A percentile compares a stretch with the other conserved stretches of the same genome.
Evolutionary conservation across 2,329 filamentous ascomycete species (phyloP).

Genomic region (Paecilomyces sp.): DNA sequence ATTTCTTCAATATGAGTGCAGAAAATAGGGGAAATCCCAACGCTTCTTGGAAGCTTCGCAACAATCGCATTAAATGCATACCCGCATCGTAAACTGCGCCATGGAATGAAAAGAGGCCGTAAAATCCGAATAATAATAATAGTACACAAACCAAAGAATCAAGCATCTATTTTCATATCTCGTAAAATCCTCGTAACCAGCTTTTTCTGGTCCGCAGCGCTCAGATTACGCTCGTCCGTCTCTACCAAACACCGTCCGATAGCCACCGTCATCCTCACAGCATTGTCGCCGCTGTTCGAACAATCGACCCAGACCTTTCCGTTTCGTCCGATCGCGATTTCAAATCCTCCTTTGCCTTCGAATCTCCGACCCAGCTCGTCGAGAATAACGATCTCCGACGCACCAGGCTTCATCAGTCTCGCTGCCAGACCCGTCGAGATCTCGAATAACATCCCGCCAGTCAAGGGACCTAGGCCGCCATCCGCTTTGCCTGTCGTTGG

Average conservation of each 20-base stretch:
- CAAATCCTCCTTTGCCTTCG: constrained; percentile 57
- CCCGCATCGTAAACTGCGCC: background rate
- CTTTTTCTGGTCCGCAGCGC: constrained; percentile 39
- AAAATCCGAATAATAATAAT: background rate
- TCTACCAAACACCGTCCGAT: constrained; percentile 73
- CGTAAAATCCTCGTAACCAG: constrained; percentile 35
- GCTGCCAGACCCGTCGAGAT: constrained; percentile 77
- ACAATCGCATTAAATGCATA: background rate
- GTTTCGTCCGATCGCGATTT: constrained; percentile 89
- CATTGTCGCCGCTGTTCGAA: constrained; percentile 46
- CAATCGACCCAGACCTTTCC: constrained; percentile 88
- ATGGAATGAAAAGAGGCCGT: background rate
- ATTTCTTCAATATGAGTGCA: background rate
- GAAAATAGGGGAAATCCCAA: background rate
- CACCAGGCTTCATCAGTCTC: constrained; percentile 51
- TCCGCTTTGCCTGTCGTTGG: constrained; percentile 80
- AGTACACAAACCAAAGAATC: constrained; percentile 6
- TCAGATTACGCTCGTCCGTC: constrained; percentile 58
- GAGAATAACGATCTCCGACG: constrained; percentile 57
- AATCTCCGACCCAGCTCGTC: constrained; percentile 76
- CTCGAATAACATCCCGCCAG: constrained; percentile 77
- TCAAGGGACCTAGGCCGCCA: constrained; percentile 78
- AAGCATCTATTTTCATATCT: constrained; percentile 31
- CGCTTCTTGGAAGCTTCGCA: background rate
- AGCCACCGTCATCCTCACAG: constrained; percentile 61